phyloP scores from a whole-genome alignment of 2,329 filamentous ascomycete genomes.

The Alternaria gansuensis region DNA sequence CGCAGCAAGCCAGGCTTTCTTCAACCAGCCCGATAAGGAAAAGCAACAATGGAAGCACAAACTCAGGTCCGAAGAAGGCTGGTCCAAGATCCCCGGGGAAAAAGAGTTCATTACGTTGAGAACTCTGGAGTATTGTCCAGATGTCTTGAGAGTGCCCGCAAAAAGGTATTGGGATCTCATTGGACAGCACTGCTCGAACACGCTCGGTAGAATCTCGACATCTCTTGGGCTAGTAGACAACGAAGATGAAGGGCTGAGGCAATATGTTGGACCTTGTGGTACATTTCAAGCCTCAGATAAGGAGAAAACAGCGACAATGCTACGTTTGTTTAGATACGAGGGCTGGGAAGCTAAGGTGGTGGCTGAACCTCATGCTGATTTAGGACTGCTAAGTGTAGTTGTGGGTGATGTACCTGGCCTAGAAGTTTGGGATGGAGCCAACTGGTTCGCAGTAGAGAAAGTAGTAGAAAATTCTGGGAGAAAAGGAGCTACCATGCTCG shows the following conservation, averaged over 20 bases:
- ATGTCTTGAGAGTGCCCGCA: conserved; percentile 42
- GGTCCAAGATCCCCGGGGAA: conserved; percentile 48
- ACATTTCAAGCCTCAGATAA: conserved; percentile 32
- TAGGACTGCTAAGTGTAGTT: conserved; percentile 48
- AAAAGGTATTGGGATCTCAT: conserved; percentile 47
- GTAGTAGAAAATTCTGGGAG: conserved; percentile 28
- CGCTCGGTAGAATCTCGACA: conserved; percentile 37
- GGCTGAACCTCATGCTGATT: conserved; percentile 50
- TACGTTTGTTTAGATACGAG: conserved; percentile 51
- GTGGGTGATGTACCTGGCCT: conserved; percentile 50
- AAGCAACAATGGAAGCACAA: conserved; percentile 46
- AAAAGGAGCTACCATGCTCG: conserved; percentile 40
- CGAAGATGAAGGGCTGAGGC: conserved; percentile 29
- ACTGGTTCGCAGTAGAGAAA: conserved; percentile 43
- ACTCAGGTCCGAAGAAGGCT: conserved; percentile 51
- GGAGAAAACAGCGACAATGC: conserved; percentile 48
- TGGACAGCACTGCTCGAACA: conserved; percentile 37
- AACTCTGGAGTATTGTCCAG: conserved; percentile 44
- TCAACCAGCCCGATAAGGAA: conserved; percentile 34
- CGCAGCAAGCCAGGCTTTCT: conserved; percentile 44
- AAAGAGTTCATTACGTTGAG: conserved; percentile 54
- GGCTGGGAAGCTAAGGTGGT: conserved; percentile 48
- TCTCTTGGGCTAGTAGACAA: conserved; percentile 31
- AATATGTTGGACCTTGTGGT: conserved; percentile 42
- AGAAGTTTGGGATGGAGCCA: conserved; percentile 45